These are phyloP conservation scores for Aureobasidium melanogenum DNA, from an alignment of 2,329 filamentous ascomycete genomes.

Conservation along the genomic window DNA sequence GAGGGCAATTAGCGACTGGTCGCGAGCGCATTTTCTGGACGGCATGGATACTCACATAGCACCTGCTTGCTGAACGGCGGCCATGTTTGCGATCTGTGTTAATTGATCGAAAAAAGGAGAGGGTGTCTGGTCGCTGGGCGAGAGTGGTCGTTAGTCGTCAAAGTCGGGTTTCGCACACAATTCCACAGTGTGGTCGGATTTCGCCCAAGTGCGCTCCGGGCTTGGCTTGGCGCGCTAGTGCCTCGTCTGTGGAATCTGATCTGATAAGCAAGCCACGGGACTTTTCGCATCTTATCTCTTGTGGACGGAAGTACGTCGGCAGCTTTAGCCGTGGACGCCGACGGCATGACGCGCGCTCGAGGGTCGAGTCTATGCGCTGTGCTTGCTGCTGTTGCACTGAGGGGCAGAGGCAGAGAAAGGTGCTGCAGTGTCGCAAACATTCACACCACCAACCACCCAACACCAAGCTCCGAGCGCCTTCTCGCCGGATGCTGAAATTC, in stretches of 20 bases:
- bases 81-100: slow-evolving; percentile 27
- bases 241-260: not conserved
- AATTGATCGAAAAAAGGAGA: slow-evolving; percentile 14
- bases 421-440: not conserved
- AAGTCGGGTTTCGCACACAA: not conserved
- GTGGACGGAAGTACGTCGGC: not conserved
- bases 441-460: not conserved
- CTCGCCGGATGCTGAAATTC: not conserved
- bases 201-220: not conserved
- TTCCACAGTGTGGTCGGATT: not conserved
- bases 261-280: not conserved
- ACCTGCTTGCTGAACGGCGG: slow-evolving; percentile 23
- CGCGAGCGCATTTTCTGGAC: not conserved
- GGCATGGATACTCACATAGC: slow-evolving; percentile 14
- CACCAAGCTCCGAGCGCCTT: not conserved
- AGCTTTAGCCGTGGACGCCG: not conserved
- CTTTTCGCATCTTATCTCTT: not conserved
- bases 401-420: not conserved
- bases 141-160: slow-evolving; percentile 1
- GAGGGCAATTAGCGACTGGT: slow-evolving; percentile 9
- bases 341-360: not conserved
- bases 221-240: not conserved
- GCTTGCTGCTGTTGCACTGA: not conserved
- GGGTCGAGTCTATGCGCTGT: not conserved
- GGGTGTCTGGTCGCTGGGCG: not conserved